These are phyloP conservation scores for Malassezia psittaci DNA, from an alignment of 1,284 basidiomycete genomes.

Conservation along the genomic window DNA sequence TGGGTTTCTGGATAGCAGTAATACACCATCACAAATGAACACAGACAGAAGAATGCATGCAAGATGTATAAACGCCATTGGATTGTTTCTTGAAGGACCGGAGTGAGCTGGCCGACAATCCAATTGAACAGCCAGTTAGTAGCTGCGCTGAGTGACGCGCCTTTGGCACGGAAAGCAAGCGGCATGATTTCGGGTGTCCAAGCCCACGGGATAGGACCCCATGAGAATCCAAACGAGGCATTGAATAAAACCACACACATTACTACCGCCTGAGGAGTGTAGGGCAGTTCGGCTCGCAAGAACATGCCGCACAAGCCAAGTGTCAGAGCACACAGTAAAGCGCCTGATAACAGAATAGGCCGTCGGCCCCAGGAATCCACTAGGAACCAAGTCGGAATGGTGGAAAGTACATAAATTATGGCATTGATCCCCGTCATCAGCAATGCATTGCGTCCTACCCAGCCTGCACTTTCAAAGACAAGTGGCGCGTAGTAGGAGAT, in stretches of 20 bases:
- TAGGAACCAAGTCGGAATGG: slow-evolving; percentile 69
- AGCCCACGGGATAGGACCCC: slow-evolving; percentile 71
- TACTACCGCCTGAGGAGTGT: slow-evolving; percentile 72
- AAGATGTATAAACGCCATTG: slow-evolving; percentile 88
- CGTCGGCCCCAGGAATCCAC: slow-evolving; percentile 86
- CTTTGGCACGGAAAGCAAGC: slow-evolving; percentile 25
- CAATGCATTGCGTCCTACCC: slow-evolving; percentile 91
- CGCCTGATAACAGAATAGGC: slow-evolving; percentile 78
- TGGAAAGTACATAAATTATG: slow-evolving; percentile 59
- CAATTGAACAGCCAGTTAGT: slow-evolving; percentile 63
- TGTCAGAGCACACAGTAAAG: slow-evolving; percentile 64
- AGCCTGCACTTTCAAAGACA: slow-evolving; percentile 63
- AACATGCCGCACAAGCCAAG: slow-evolving; percentile 75
- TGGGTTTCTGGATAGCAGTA: slow-evolving; percentile 58
- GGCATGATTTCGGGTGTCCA: slow-evolving; percentile 63
- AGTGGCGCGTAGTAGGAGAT: slow-evolving; percentile 76
- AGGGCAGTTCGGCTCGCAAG: slow-evolving; percentile 70
- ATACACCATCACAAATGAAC: slow-evolving; percentile 60
- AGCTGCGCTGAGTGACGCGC: slow-evolving; percentile 57
- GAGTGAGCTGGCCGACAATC: slow-evolving; percentile 78
- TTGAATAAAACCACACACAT: slow-evolving; percentile 82
- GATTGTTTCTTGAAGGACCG: slow-evolving; percentile 76
- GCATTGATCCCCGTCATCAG: slow-evolving; percentile 75
- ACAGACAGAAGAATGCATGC: slow-evolving; percentile 85
- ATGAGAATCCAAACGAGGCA: slow-evolving; percentile 66